Evolutionary conservation across 2,329 filamentous ascomycete species (phyloP), one percentile per base, ranked within the genome.

Genomic region (Fusarium clavum): DNA sequence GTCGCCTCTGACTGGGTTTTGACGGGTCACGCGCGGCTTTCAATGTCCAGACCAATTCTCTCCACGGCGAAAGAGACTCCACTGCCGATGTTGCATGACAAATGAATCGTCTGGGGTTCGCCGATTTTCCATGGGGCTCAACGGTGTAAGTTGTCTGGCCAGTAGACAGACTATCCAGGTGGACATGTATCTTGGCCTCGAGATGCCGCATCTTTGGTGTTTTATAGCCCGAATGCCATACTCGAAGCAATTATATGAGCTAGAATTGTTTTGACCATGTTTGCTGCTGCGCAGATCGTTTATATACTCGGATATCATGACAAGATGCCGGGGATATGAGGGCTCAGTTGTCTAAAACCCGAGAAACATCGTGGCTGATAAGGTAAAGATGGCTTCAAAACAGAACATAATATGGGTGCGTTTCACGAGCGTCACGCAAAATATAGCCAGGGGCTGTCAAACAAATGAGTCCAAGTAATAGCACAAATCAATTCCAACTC

Each of bases 31-130:
- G 55, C 67, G 68, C 68, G 69, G 69, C 64, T 49, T 69, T 71
- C 56, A 47, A 66, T 71, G 57, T 69, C 69, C 69, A 71, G 54
- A 47, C 34, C 54, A 41, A 49, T 52, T 29, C 45, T 20, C 48
- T 63, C 59, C 59, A 46, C 40, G 52, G 45, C 54, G 27, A 57
- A 63, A 63, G 18, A 52, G 52, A 61, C 64, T 66, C 63, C 64
- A 66, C 69, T 48, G 44, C 29, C 46, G 29, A 64, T 53, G 34
- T 54, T 66, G 55, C 47, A 69, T 75, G 73, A 75, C 73, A 73
- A 75, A 75, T 75, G 54, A 44, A 46, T 45, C 38, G 38, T 59
- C 58, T 59, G 45, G 61, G 73, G 73, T 74, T 75, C 57, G 70
- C 57, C 67, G 57, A 57, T 44, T 65, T 61, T 65, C 60, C 49